These are phyloP conservation scores for Pythium rhizo-oryzae DNA, from an alignment of 352 stramenopile genomes.

Conservation along the genomic window DNA sequence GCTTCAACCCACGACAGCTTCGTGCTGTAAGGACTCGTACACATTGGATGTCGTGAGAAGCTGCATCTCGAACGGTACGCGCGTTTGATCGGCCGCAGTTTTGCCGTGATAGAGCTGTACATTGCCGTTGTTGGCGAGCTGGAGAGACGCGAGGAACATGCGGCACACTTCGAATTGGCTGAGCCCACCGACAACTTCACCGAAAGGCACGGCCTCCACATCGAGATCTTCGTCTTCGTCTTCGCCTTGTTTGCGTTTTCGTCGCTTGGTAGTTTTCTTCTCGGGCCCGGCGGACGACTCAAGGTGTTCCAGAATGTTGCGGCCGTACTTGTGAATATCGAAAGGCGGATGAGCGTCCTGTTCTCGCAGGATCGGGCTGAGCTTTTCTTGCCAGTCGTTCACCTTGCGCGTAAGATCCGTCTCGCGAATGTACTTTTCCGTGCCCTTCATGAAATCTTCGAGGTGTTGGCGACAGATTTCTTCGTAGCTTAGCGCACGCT, in stretches of 20 bases:
- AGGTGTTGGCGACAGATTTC: constrained; percentile 78
- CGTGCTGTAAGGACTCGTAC: constrained; percentile 56
- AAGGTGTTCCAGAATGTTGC: constrained; percentile 58
- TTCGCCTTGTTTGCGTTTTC: constrained; percentile 27
- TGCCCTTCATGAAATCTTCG: constrained; percentile 81
- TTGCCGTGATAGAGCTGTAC: constrained; percentile 78
- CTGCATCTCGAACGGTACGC: constrained; percentile 72
- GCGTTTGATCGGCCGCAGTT: constrained; percentile 55
- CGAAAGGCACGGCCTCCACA: constrained; percentile 45
- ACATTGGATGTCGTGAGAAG: constrained; percentile 61
- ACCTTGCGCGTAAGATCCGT: constrained; percentile 72
- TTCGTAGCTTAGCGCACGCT: constrained; percentile 57
- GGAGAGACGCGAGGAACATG: constrained; percentile 90
- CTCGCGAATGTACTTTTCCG: constrained; percentile 78
- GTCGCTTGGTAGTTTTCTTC: constrained; percentile 37
- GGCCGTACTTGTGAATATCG: constrained; percentile 75
- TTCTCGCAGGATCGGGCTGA: constrained; percentile 70
- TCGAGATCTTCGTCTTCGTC: constrained; percentile 21
- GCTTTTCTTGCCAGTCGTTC: constrained; percentile 76
- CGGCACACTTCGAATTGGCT: constrained; percentile 85
- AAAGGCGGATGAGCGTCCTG: constrained; percentile 70
- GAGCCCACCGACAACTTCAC: constrained; percentile 54
- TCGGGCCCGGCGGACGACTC: constrained; percentile 35
- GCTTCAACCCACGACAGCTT: background rate
- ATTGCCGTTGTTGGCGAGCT: constrained; percentile 92